A percentile compares a stretch with the other conserved stretches of the same genome.
These are phyloP conservation scores for Syzygium jambos DNA, from an alignment of 345 rosid species.

Conservation along the genomic window DNA sequence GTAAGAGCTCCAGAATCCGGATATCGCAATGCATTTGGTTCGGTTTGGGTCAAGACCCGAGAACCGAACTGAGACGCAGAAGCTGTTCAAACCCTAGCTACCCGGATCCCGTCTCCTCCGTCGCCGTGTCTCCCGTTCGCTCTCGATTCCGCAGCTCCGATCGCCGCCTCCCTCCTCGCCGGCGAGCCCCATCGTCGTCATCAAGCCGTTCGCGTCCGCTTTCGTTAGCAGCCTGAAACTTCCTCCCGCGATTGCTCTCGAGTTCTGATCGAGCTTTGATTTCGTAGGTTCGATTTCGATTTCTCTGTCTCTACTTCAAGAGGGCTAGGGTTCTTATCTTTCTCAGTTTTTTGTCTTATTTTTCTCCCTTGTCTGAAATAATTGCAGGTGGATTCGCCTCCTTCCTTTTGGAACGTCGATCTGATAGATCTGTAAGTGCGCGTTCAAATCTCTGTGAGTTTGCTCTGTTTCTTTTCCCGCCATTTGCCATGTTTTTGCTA, in stretches of 20 bases:
- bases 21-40: background rate
- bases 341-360: background rate
- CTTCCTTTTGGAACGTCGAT: background rate
- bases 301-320: background rate
- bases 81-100: background rate
- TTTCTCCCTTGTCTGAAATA: background rate
- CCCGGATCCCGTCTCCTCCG: background rate
- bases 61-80: background rate
- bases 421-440: no score
- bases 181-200: background rate
- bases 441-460: no score
- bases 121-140: background rate
- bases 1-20: background rate
- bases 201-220: background rate
- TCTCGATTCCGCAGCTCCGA: background rate
- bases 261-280: background rate
- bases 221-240: background rate
- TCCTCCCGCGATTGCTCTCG: background rate
- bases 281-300: background rate
- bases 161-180: background rate
- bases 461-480: no score
- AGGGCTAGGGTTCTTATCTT: background rate
- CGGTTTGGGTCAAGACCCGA: background rate
- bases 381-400: background rate
- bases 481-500: no score